These are phyloP conservation scores for Geotrichum cucujoidarum DNA, from an alignment of 1,139 yeast genomes.

Conservation along the genomic window DNA sequence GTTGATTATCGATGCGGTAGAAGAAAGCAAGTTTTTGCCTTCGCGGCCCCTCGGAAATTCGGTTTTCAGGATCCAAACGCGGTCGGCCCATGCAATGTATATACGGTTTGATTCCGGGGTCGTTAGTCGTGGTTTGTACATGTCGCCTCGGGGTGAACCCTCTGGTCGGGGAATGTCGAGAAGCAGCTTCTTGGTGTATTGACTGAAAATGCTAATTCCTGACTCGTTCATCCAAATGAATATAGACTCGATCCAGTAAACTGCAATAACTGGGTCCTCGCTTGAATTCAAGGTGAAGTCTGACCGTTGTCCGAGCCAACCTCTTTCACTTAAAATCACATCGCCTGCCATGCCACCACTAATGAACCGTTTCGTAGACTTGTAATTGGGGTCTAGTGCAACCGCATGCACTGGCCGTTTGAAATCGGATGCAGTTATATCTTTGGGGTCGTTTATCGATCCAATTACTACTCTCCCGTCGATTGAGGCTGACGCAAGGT, in stretches of 20 bases:
- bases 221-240: constrained; percentile 80
- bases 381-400: constrained; percentile 67
- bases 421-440: constrained; percentile 71
- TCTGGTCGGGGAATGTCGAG: constrained; percentile 53
- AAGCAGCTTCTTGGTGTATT: constrained; percentile 33
- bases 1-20: constrained; percentile 37
- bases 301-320: constrained; percentile 79
- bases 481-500: constrained; percentile 82
- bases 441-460: constrained; percentile 55
- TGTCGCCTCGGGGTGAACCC: constrained; percentile 65
- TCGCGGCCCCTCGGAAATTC: constrained; percentile 18
- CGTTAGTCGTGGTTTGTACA: constrained; percentile 77
- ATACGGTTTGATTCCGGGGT: constrained; percentile 65
- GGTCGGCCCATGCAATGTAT: constrained; percentile 77
- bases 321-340: constrained; percentile 64
- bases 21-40: constrained; percentile 11
- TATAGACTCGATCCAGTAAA: constrained; percentile 54
- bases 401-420: constrained; percentile 87
- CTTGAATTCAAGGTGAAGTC: constrained; percentile 61
- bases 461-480: constrained; percentile 91
- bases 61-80: constrained; percentile 68
- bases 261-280: constrained; percentile 68
- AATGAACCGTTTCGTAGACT: constrained; percentile 56
- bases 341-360: constrained; percentile 93
- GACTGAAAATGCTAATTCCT: constrained; percentile 51